A percentile compares a stretch with the other conserved stretches of the same genome.
Evolutionary conservation across 192 early-diverging fungal genomes (phyloP).

Genomic region (Coemansia sp.): DNA sequence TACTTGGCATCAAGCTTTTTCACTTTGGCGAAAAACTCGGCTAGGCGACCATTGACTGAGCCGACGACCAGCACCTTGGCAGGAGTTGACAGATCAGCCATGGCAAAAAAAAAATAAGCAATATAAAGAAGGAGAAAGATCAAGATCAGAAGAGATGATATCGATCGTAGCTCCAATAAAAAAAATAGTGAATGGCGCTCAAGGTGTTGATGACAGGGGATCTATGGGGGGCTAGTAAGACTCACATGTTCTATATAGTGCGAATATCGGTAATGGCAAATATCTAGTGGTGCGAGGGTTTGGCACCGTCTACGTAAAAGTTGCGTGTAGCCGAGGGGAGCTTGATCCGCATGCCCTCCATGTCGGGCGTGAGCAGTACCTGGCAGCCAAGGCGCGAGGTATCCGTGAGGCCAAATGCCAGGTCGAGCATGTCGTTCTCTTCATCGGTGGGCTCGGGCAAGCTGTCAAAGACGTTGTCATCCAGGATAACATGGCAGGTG

Average conservation of each 20-base stretch:
- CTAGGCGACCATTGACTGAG: conserved; percentile 72
- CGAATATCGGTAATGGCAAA: not conserved
- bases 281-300: conserved; percentile 54
- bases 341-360: conserved; percentile 87
- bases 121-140: not conserved
- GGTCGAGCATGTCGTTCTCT: conserved; percentile 98
- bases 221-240: conserved; percentile 3
- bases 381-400: conserved; percentile 98
- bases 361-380: conserved; percentile 78
- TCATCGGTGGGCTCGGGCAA: conserved; percentile 95
- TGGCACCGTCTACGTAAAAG: conserved; percentile 77
- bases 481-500: conserved; percentile 93
- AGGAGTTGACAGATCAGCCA: not conserved
- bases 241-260: not conserved
- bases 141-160: not conserved
- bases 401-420: conserved; percentile 95
- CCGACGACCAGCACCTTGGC: conserved; percentile 69
- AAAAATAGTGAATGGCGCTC: not conserved
- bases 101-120: not conserved
- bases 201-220: not conserved
- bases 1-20: conserved; percentile 77
- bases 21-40: conserved; percentile 72
- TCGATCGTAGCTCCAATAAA: not conserved
- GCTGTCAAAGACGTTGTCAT: conserved; percentile 77
- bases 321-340: conserved; percentile 94